Evolutionary conservation across 495 filamentous ascomycete genomes (phyloP).

Genomic region (Xylaria cubensis): DNA sequence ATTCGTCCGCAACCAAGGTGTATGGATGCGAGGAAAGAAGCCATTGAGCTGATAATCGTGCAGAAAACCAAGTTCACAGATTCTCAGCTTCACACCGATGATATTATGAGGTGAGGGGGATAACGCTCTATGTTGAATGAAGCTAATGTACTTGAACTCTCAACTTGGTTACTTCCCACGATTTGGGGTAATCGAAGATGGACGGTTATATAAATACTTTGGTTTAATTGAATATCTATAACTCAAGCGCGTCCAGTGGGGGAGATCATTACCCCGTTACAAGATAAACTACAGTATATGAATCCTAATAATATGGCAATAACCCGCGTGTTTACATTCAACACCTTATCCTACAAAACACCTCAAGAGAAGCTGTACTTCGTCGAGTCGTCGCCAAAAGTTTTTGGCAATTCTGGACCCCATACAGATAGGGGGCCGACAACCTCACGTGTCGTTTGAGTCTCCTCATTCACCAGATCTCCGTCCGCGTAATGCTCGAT

Average conservation of each 20-base stretch:
- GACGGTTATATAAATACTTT: neutral
- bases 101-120: neutral
- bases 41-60: neutral
- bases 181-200: neutral
- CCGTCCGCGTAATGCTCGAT: slow-evolving; percentile 64
- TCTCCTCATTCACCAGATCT: slow-evolving; percentile 62
- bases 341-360: neutral
- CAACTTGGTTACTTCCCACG: neutral
- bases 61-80: neutral
- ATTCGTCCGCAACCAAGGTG: neutral
- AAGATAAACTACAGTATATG: neutral
- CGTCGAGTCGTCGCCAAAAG: slow-evolving; percentile 21
- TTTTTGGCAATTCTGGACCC: slow-evolving; percentile 29
- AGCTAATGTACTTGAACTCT: neutral
- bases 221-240: neutral
- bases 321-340: neutral
- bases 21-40: neutral
- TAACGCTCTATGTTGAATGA: neutral
- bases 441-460: slow-evolving; percentile 39
- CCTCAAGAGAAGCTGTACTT: slow-evolving; percentile 18
- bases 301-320: neutral
- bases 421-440: slow-evolving; percentile 28
- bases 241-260: no score
- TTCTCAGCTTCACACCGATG: neutral
- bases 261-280: neutral